Evolutionary conservation across 257 asterid species (phyloP).

Genomic region (Solanum sparsipilum): DNA sequence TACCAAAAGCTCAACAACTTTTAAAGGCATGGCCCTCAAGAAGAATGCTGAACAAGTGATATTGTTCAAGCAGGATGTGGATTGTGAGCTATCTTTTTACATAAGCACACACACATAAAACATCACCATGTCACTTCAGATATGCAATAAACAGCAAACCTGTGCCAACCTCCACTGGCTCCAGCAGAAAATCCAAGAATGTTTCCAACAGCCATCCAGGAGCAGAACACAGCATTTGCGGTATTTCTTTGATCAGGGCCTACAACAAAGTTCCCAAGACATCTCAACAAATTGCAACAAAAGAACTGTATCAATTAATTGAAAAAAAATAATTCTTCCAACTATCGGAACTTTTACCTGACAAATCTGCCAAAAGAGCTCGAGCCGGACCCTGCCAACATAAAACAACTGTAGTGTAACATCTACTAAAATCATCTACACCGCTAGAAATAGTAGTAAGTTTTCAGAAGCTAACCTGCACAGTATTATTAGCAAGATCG

Average conservation of each 20-base stretch:
- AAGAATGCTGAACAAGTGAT: neutral
- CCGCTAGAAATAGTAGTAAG: neutral
- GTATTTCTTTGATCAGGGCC: constrained; percentile 97
- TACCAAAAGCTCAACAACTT: neutral
- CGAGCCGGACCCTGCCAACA: constrained; percentile 94
- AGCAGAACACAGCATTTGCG: constrained; percentile 91
- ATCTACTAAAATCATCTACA: neutral
- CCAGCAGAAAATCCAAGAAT: constrained; percentile 98
- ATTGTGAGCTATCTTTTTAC: neutral
- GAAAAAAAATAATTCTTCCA: neutral
- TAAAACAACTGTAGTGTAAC: neutral
- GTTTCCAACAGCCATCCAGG: constrained; percentile 99
- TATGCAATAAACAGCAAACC: constrained; percentile 31
- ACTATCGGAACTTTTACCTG: constrained; percentile 35
- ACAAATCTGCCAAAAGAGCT: constrained; percentile 97
- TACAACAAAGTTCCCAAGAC: constrained; percentile 15
- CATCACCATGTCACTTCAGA: constrained; percentile 1
- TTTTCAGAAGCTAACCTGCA: constrained; percentile 59
- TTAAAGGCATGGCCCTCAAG: neutral
- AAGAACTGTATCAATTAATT: neutral
- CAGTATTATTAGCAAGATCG: constrained; percentile 99
- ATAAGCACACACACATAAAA: neutral
- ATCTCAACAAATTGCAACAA: neutral
- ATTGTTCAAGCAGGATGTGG: neutral
- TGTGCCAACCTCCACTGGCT: constrained; percentile 96